Evolutionary conservation across 495 filamentous ascomycete genomes (phyloP).

Genomic region (Xanthoparmelia taractica): DNA sequence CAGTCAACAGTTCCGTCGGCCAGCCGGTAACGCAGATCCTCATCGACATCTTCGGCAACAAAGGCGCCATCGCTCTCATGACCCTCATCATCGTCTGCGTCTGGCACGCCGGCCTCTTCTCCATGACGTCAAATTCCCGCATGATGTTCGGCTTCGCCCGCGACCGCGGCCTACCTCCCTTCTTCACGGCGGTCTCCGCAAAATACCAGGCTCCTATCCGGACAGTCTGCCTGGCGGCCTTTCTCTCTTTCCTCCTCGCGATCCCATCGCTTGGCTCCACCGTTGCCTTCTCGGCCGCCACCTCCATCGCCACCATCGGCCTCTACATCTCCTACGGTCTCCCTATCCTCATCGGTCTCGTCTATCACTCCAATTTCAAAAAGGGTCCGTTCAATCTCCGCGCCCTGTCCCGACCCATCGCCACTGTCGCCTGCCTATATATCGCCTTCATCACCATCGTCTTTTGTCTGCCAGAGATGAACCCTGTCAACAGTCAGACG

Average conservation of each 20-base stretch:
- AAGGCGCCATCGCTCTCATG: slow-evolving; percentile 49
- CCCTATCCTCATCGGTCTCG: slow-evolving; percentile 51
- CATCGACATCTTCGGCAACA: slow-evolving; percentile 47
- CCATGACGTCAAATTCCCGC: slow-evolving; percentile 51
- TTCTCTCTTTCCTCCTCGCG: slow-evolving; percentile 50
- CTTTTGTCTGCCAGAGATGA: slow-evolving; percentile 55
- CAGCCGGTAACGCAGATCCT: slow-evolving; percentile 54
- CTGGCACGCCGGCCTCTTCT: slow-evolving; percentile 55
- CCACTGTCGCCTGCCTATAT: slow-evolving; percentile 38
- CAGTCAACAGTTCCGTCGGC: slow-evolving; percentile 34
- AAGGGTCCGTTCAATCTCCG: slow-evolving; percentile 53
- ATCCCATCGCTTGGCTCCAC: slow-evolving; percentile 52
- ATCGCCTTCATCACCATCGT: slow-evolving; percentile 49
- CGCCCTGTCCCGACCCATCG: slow-evolving; percentile 45
- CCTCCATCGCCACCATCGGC: slow-evolving; percentile 56
- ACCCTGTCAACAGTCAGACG: slow-evolving; percentile 51
- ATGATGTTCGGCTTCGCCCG: slow-evolving; percentile 59
- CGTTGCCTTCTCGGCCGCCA: slow-evolving; percentile 56
- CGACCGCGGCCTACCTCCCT: slow-evolving; percentile 40
- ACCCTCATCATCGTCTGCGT: slow-evolving; percentile 52
- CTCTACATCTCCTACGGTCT: slow-evolving; percentile 59
- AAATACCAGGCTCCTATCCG: slow-evolving; percentile 45
- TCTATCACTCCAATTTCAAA: slow-evolving; percentile 39
- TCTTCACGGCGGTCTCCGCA: slow-evolving; percentile 40
- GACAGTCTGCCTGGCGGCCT: slow-evolving; percentile 50